phyloP scores from a whole-genome alignment of 306 rosid genomes.

The Malus asiatica region DNA sequence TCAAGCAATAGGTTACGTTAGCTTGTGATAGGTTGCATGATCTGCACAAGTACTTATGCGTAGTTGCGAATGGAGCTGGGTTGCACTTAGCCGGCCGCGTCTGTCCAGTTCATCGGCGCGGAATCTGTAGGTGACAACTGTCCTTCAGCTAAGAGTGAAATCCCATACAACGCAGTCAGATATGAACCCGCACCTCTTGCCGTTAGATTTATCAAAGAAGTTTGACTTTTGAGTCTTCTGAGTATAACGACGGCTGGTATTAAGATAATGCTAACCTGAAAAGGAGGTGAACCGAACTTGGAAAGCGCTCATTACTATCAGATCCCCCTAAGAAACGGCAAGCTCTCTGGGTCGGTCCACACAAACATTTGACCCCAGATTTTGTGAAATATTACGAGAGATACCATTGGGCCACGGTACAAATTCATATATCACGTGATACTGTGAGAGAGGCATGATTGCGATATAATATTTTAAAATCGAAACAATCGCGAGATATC shows the following conservation, averaged over 20 bases:
- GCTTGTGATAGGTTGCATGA: neutral
- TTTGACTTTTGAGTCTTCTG: neutral
- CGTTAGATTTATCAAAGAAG: neutral
- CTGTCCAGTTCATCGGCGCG: conserved; percentile 74
- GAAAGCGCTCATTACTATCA: conserved; percentile 38
- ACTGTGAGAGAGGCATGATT: conserved; percentile 31
- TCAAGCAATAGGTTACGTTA: neutral
- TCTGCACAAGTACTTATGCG: rapidly evolving
- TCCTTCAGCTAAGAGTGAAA: conserved; percentile 32
- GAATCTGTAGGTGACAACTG: conserved; percentile 82
- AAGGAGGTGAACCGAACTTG: conserved; percentile 18
- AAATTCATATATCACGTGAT: conserved; percentile 43
- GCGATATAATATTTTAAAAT: conserved; percentile 20
- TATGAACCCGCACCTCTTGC: neutral
- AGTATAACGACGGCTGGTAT: neutral
- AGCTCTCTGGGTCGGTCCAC: conserved; percentile 26
- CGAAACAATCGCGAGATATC: too few relatives aligned
- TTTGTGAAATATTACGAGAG: conserved; percentile 21
- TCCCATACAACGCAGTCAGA: neutral
- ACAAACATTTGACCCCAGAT: conserved; percentile 15
- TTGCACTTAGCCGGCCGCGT: conserved; percentile 76
- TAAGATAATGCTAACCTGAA: neutral
- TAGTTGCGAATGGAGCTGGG: conserved; percentile 26
- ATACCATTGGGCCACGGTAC: conserved; percentile 40
- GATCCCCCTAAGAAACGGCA: conserved; percentile 63